Evolutionary conservation across 805 yeast species (phyloP).

Genomic region (Candida ovalis): DNA sequence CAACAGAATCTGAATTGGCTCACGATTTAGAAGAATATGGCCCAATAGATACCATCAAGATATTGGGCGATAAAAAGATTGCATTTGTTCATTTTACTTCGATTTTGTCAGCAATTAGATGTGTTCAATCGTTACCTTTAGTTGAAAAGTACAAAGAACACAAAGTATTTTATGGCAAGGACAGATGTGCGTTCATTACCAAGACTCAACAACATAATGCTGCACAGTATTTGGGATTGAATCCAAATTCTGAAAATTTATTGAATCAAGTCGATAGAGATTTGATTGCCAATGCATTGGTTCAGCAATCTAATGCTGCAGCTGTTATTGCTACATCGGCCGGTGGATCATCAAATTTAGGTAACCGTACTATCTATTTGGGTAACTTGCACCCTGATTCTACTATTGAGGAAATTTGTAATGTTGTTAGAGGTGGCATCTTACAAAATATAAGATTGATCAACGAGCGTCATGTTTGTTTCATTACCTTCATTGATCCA

Average conservation of each 20-base stretch:
- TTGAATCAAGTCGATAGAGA: slow-evolving; percentile 56
- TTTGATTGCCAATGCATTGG: slow-evolving; percentile 66
- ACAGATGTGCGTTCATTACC: slow-evolving; percentile 90
- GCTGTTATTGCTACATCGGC: slow-evolving; percentile 96
- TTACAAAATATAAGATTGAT: slow-evolving; percentile 78
- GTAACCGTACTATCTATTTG: slow-evolving; percentile 88
- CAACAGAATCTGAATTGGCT: slow-evolving; percentile 62
- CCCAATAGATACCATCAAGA: slow-evolving; percentile 77
- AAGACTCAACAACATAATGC: slow-evolving; percentile 97
- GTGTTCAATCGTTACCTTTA: slow-evolving; percentile 70
- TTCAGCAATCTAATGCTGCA: slow-evolving; percentile 94
- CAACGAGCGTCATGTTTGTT: slow-evolving; percentile 85
- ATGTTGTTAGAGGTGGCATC: slow-evolving; percentile 92
- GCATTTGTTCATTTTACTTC: slow-evolving; percentile 90
- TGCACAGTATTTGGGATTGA: slow-evolving; percentile 87
- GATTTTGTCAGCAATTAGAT: slow-evolving; percentile 80
- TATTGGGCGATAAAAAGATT: slow-evolving; percentile 74
- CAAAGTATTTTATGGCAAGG: slow-evolving; percentile 88
- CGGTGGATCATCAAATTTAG: slow-evolving; percentile 88
- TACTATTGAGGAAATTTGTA: slow-evolving; percentile 89
- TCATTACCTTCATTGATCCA: slow-evolving; percentile 93
- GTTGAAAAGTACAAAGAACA: slow-evolving; percentile 67
- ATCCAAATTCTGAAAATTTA: slow-evolving; percentile 83
- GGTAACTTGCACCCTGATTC: slow-evolving; percentile 89
- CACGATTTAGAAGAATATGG: slow-evolving; percentile 74